Conservation (phyloP, 352 stramenopile species). For the Globisporangium alternatum region DNA sequence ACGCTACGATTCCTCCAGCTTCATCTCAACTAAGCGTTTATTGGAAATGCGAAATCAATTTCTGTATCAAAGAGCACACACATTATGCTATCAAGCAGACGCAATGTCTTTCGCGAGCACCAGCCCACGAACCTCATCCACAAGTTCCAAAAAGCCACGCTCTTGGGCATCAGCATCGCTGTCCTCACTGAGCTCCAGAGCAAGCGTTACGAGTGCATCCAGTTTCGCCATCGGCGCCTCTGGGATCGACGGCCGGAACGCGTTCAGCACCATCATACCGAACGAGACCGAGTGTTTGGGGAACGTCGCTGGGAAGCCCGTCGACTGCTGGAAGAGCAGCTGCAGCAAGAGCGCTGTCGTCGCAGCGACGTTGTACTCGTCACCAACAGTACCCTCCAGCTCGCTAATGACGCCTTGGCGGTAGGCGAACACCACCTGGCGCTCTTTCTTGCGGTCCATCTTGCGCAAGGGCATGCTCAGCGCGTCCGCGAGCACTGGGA, state of each 20-base stretch:
- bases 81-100: constrained; percentile 13
- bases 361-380: constrained; percentile 23
- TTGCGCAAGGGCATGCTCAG: constrained; percentile 79
- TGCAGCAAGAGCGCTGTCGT: constrained; percentile 36
- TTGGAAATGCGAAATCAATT: background rate
- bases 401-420: constrained; percentile 44
- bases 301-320: constrained; percentile 45
- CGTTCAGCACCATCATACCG: constrained; percentile 38
- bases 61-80: background rate
- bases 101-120: constrained; percentile 41
- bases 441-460: constrained; percentile 81
- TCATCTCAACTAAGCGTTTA: background rate
- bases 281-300: constrained; percentile 34
- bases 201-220: constrained; percentile 24
- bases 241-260: constrained; percentile 35
- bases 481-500: constrained; percentile 50
- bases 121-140: constrained; percentile 25
- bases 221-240: constrained; percentile 30
- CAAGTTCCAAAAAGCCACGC: constrained; percentile 18
- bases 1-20: background rate
- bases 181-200: constrained; percentile 1
- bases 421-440: constrained; percentile 63
- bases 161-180: constrained; percentile 9
- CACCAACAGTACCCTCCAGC: constrained; percentile 31
- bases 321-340: constrained; percentile 74